A percentile compares a stretch with the other conserved stretches of the same genome.
Conservation (phyloP, 2,329 filamentous ascomycete genomes). For the Fusarium incarnatum region DNA sequence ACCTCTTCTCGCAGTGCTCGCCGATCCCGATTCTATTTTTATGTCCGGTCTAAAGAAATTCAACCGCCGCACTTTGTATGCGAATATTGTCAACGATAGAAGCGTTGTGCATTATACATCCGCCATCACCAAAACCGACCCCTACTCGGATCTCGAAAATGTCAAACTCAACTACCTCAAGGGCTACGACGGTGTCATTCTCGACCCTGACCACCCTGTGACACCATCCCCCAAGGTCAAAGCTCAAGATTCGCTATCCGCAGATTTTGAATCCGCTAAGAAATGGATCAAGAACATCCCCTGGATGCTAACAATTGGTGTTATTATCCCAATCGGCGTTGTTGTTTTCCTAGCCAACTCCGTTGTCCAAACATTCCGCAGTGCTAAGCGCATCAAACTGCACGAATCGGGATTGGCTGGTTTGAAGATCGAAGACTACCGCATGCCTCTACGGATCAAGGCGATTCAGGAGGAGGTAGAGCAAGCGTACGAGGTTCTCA, state of each 20-base stretch:
- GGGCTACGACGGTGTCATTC: slow-evolving; percentile 79
- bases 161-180: slow-evolving; percentile 78
- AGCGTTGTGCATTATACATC: slow-evolving; percentile 88
- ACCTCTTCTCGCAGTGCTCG: slow-evolving; percentile 82
- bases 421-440: slow-evolving; percentile 76
- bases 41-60: slow-evolving; percentile 82
- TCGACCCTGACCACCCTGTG: slow-evolving; percentile 75
- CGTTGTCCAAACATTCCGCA: slow-evolving; percentile 79
- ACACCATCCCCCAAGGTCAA: slow-evolving; percentile 56
- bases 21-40: slow-evolving; percentile 87
- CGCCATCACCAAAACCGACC: slow-evolving; percentile 79
- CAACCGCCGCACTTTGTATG: slow-evolving; percentile 80
- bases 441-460: slow-evolving; percentile 79
- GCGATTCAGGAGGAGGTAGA: slow-evolving; percentile 82
- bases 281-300: slow-evolving; percentile 66
- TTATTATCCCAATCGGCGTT: slow-evolving; percentile 81
- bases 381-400: slow-evolving; percentile 77
- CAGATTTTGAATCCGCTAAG: slow-evolving; percentile 48
- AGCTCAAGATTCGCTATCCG: slow-evolving; percentile 47
- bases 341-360: slow-evolving; percentile 80
- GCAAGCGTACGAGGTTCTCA: slow-evolving; percentile 79
- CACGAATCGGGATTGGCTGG: slow-evolving; percentile 79
- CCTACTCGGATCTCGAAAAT: slow-evolving; percentile 75
- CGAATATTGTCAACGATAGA: slow-evolving; percentile 88
- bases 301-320: slow-evolving; percentile 70